Evolutionary conservation across 1,284 basidiomycete genomes (phyloP), one percentile per base, ranked within the genome.

Genomic region (Cryptococcus jaspeensis): DNA sequence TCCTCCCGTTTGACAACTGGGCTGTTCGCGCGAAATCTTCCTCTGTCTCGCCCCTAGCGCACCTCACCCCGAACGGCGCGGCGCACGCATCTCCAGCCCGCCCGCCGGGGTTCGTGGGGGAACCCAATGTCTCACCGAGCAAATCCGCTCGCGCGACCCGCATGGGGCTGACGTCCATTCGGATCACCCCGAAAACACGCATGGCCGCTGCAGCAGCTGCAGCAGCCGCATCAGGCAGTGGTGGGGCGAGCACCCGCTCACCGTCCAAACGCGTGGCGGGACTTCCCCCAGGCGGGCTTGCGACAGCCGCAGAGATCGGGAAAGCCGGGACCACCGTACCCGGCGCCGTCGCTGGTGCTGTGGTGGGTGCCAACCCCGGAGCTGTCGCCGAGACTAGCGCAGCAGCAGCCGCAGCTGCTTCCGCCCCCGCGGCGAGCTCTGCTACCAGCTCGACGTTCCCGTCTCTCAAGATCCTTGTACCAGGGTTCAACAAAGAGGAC

Each of bases 1-100:
- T 99, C 63, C 82, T 91, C 36, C 96, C 95, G 8, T 99, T 92
- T 70, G 95, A 99, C 72, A 85, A 89, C 69, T 98, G 92, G 75
- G 87, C 87, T 56, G 85, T 87, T 52, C 84, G 86, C 47, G 87
- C 88, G 42, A 84, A 86, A 63, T 86, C 69, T 1, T 63, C 55
- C 18, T 69, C 70, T 9, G 62, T 64, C 20, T 71, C 71, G 9
- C 73, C 73, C 16, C 50, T 71, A 12, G 64, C 64, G 2, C 66
- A 67, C 6, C 49, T 66, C 18, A 23, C 28, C 3, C 20, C 16
- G 3, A 62, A 60, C 52, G 60, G 51, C 28, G 9, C 28, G 5
- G 28, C 28, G 28, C 28, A 32, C 28, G 28, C 28, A 36, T 58
- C 52, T 12, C 38, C 52, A 11, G 39, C 53, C 32, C 59, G 53